Base-by-base conservation (phyloP, 805 yeast species). In the Scheffersomyces lignosus region DNA sequence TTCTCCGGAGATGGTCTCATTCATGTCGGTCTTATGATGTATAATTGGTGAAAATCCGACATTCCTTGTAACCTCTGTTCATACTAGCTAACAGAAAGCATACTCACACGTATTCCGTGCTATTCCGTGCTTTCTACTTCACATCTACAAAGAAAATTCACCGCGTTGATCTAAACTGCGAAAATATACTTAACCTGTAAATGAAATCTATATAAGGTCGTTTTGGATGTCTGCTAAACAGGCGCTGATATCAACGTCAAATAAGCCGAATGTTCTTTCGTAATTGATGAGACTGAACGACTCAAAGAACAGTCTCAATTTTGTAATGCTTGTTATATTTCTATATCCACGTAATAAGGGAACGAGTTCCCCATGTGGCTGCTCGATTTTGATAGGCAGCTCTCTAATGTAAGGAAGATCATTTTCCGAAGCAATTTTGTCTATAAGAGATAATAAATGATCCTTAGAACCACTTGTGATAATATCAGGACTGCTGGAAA, bases 401-500 rank as follows among this genome's bases (percentile, higher is more conserved):
- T 56, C 77, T 30, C 63, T 64, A 17, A 58, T 43, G 41, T 49
- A 43, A 1, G 56, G 50, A 15, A 56, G 43, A 25, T 63, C 69
- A 7, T 64, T 62, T 16, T 54, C 54, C 12, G 46, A 44, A 7
- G 71, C 64, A n/a, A 68, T 67, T 37, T 58, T 64, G 40, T 83
- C 89, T 16, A 79, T 60, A 10, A 80, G 48, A 0, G 80, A 70
- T 9, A 55, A 44, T 8, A 48, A 40, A 10, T 36, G 44, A 18
- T 47, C 36, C 3, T 38, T 40, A 3, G 48, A 32, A 13, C 71
- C 69, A 48, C 69, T 73, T 20, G 24, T 10, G 20, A 76, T 70
- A 14, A 83, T 79, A 41, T 80, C 82, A 13, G 80, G 70, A 13
- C 77, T 80, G 48, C 84, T 87, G 18, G 81, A 72, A 8, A 91